phyloP scores from a whole-genome alignment of 345 rosid species.

The Citrus sp. region DNA sequence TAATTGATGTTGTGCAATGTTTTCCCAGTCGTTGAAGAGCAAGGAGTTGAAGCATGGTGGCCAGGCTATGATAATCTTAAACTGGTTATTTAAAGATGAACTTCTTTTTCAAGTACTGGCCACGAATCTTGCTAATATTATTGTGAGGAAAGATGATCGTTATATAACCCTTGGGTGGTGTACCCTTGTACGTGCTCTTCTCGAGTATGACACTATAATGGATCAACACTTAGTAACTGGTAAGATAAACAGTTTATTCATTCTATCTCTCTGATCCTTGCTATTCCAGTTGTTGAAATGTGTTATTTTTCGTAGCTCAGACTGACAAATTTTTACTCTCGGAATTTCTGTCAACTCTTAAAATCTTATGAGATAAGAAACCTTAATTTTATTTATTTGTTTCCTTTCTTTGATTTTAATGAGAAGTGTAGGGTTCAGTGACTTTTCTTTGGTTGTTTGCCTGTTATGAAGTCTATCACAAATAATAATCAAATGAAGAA shows the following conservation, averaged over 20 bases:
- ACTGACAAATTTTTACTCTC: neutral
- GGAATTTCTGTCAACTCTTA: neutral
- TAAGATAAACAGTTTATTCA: slow-evolving; percentile 14
- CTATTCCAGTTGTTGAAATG: neutral
- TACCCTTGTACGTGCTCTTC: slow-evolving; percentile 55
- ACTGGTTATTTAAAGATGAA: slow-evolving; percentile 75
- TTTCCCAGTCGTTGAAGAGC: slow-evolving; percentile 51
- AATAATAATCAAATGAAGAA: neutral
- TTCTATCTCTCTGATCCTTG: neutral
- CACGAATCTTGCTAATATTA: slow-evolving; percentile 37
- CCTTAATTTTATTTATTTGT: neutral
- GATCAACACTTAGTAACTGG: slow-evolving; percentile 54
- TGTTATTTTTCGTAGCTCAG: neutral
- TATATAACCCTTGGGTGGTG: slow-evolving; percentile 83
- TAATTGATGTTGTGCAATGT: neutral
- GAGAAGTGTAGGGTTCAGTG: neutral
- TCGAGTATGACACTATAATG: slow-evolving; percentile 45
- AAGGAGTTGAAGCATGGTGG: slow-evolving; percentile 47
- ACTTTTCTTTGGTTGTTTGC: neutral
- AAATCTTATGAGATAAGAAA: neutral
- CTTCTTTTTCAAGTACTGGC: slow-evolving; percentile 51
- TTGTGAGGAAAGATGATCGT: slow-evolving; percentile 60
- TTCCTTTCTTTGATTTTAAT: neutral
- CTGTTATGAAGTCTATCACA: neutral
- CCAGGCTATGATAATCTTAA: slow-evolving; percentile 53